A percentile compares a stretch with the other conserved stretches of the same genome.
Conservation (phyloP, 2,329 filamentous ascomycete species). For the Claviceps digitariae region DNA sequence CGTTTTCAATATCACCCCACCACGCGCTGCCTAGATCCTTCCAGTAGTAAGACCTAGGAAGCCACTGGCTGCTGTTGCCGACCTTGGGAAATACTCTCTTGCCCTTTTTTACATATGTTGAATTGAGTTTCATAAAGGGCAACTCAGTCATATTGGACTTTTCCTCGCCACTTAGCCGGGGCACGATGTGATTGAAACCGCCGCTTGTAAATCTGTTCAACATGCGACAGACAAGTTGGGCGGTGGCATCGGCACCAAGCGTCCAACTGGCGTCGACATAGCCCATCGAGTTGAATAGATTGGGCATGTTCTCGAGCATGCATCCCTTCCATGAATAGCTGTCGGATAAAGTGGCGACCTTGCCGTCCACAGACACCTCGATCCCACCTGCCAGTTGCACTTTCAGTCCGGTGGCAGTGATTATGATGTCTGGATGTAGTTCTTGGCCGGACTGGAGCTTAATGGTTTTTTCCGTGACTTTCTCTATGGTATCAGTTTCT, state of each 20-base stretch:
- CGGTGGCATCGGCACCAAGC: conserved; percentile 32
- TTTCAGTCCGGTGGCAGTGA: conserved; percentile 52
- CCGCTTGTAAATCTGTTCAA: not conserved
- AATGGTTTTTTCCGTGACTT: conserved; percentile 31
- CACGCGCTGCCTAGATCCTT: conserved; percentile 4
- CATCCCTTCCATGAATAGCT: conserved; percentile 45
- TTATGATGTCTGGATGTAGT: conserved; percentile 47
- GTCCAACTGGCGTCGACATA: conserved; percentile 56
- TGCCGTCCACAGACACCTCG: conserved; percentile 35
- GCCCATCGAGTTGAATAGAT: conserved; percentile 43
- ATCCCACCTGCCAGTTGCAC: conserved; percentile 40
- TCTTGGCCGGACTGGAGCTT: conserved; percentile 27
- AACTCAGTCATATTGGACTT: conserved; percentile 1
- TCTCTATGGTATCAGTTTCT: conserved; percentile 34
- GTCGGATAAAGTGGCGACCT: conserved; percentile 26
- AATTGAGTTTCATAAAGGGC: conserved; percentile 5
- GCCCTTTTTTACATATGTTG: conserved; percentile 2
- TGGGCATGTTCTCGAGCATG: conserved; percentile 51
- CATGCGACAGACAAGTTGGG: conserved; percentile 5
- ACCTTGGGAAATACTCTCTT: conserved; percentile 1
- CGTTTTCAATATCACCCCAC: conserved; percentile 2
- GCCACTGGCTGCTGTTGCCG: conserved; percentile 2
- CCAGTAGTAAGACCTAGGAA: conserved; percentile 5
- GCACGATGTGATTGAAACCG: not conserved
- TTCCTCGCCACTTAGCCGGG: conserved; percentile 1